phyloP scores from a whole-genome alignment of 768 basidiomycete genomes.

The Lyophyllum atratum region DNA sequence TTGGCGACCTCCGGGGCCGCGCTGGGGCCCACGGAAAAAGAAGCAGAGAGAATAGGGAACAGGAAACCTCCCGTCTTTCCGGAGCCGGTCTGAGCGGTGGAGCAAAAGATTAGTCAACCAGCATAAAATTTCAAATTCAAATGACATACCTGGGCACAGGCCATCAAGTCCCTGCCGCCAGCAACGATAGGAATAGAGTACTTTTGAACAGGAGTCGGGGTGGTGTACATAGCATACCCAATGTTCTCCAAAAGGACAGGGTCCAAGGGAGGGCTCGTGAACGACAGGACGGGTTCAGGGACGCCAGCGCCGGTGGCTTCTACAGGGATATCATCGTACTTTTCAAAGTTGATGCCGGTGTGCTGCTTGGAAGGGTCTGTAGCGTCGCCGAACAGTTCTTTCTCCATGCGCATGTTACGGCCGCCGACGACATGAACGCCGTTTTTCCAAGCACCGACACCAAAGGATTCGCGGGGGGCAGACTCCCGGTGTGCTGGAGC shows the following conservation, averaged over 20 bases:
- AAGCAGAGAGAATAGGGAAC: constrained; percentile 96
- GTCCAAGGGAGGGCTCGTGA: constrained; percentile 89
- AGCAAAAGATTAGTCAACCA: constrained; percentile 7
- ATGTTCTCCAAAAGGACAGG: constrained; percentile 96
- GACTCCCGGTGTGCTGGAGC: constrained; percentile 31
- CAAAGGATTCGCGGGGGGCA: constrained; percentile 54
- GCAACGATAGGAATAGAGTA: constrained; percentile 99
- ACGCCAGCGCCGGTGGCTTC: constrained; percentile 97
- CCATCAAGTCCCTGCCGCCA: constrained; percentile 87
- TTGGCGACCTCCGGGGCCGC: constrained; percentile 59
- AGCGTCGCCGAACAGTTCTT: constrained; percentile 92
- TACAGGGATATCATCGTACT: constrained; percentile 99
- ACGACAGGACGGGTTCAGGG: constrained; percentile 90
- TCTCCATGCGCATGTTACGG: constrained; percentile 88
- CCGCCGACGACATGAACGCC: constrained; percentile 84
- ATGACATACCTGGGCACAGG: constrained; percentile 79
- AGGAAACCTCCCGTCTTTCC: constrained; percentile 99
- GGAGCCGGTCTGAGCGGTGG: constrained; percentile 83
- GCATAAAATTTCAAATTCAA: constrained; percentile 2
- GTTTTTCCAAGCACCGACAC: constrained; percentile 85
- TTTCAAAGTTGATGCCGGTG: constrained; percentile 99
- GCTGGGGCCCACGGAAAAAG: constrained; percentile 82
- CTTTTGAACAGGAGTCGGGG: constrained; percentile 99
- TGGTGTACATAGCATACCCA: constrained; percentile 86
- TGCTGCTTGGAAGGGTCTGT: constrained; percentile 86